Conservation (phyloP, 176 grass and related monocot genomes). For the Pontederia crassipes region DNA sequence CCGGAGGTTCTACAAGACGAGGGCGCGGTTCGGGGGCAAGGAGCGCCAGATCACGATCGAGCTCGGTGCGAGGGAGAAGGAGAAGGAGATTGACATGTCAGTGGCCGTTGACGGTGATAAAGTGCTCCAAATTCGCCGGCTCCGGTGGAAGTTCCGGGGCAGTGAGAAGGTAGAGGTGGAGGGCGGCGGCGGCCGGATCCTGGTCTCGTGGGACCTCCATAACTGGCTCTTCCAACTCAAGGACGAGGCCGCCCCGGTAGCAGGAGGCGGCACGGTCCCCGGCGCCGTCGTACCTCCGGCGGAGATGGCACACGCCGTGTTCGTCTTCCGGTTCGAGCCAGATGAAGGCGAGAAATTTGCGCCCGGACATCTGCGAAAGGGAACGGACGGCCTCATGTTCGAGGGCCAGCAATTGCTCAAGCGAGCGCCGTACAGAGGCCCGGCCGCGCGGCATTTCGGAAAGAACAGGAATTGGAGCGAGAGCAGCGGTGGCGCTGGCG, state of each 20-base stretch:
- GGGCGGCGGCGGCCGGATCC: conserved; percentile 1
- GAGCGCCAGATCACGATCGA: conserved; percentile 15
- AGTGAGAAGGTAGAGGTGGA: conserved; percentile 4
- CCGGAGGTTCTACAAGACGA: conserved; percentile 7
- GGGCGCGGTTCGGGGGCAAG: conserved; percentile 3
- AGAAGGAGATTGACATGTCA: conserved; percentile 8
- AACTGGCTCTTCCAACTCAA: conserved; percentile 18
- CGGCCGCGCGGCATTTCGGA: conserved; percentile 1
- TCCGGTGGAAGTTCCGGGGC: conserved; percentile 23
- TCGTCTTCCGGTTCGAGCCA: conserved; percentile 11
- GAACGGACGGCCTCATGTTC: background rate
- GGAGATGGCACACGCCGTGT: conserved; percentile 11
- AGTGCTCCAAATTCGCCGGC: conserved; percentile 16
- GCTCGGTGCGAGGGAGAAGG: conserved; percentile 21
- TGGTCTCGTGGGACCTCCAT: conserved; percentile 17
- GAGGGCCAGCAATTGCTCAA: background rate
- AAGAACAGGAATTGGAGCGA: background rate
- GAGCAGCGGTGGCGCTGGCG: conserved; percentile 4
- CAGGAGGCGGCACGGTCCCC: background rate
- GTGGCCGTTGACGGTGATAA: conserved; percentile 9
- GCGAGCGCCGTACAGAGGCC: conserved; percentile 13
- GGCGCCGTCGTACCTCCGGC: background rate
- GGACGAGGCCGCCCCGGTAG: background rate
- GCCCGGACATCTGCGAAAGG: conserved; percentile 1
- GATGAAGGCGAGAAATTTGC: background rate